Conservation (phyloP, 257 asterid species). For the Haberlea rhodopensis region DNA sequence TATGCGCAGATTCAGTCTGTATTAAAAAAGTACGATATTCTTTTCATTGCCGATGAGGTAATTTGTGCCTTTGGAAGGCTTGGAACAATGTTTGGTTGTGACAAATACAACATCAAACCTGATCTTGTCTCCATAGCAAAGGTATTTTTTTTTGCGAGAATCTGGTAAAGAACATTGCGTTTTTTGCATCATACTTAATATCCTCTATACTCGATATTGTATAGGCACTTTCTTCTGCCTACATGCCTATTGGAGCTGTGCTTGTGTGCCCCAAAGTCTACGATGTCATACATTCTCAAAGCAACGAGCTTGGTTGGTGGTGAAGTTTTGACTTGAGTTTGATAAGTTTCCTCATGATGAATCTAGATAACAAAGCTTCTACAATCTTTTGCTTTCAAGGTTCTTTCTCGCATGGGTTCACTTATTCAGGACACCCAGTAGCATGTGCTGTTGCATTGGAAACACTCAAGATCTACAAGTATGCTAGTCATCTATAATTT, state of each 20-base stretch:
- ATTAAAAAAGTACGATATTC: conserved; percentile 74
- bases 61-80: conserved; percentile 95
- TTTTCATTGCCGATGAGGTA: conserved; percentile 94
- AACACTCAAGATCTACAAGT: conserved; percentile 86
- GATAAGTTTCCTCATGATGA: neutral
- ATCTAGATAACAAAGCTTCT: conserved; percentile 2
- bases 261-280: conserved; percentile 74
- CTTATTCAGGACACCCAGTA: conserved; percentile 98
- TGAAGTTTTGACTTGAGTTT: neutral
- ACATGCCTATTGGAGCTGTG: conserved; percentile 94
- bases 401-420: conserved; percentile 88
- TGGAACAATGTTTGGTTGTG: conserved; percentile 92
- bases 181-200: neutral
- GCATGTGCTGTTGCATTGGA: conserved; percentile 96
- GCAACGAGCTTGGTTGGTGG: conserved; percentile 77
- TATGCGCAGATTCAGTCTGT: conserved; percentile 75
- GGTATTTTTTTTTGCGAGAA: conserved; percentile 34
- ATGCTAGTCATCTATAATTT: conserved; percentile 23
- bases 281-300: conserved; percentile 83
- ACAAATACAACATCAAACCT: conserved; percentile 85
- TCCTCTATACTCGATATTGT: conserved; percentile 9
- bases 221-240: conserved; percentile 93
- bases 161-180: neutral
- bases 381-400: conserved; percentile 40
- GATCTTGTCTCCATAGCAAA: conserved; percentile 90